Evolutionary conservation across 208 protist genomes (phyloP).

Genomic region (Vickermania ingenoplastis): DNA sequence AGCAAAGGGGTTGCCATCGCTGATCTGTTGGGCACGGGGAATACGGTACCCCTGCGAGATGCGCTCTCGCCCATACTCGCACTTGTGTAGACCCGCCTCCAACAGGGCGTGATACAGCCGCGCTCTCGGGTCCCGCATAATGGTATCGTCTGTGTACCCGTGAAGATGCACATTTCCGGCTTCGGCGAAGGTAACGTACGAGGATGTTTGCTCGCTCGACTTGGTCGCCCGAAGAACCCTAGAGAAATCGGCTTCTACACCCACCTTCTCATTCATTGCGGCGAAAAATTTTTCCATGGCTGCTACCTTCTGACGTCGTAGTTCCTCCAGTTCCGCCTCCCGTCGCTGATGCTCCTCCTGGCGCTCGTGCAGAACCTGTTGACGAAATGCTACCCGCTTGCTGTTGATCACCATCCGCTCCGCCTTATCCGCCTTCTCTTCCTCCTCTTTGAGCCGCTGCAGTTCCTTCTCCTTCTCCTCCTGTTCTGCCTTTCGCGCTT

Average conservation of each 20-base stretch:
- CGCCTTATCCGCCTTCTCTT: slow-evolving; percentile 25
- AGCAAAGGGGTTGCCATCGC: slow-evolving; percentile 63
- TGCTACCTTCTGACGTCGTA: slow-evolving; percentile 35
- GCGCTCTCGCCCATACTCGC: slow-evolving; percentile 63
- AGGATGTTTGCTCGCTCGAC: slow-evolving; percentile 38
- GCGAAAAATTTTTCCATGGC: slow-evolving; percentile 66
- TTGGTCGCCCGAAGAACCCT: slow-evolving; percentile 50
- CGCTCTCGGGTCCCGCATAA: slow-evolving; percentile 77
- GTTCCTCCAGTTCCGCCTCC: slow-evolving; percentile 30
- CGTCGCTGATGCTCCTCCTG: slow-evolving; percentile 13
- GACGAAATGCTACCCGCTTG: slow-evolving; percentile 42
- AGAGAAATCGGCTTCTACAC: slow-evolving; percentile 42
- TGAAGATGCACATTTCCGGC: slow-evolving; percentile 4
- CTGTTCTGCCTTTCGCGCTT: slow-evolving; percentile 19
- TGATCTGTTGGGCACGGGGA: slow-evolving; percentile 50
- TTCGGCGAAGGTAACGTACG: slow-evolving; percentile 34
- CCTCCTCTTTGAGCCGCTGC: slow-evolving; percentile 16
- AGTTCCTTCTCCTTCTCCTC: slow-evolving; percentile 38
- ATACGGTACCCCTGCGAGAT: slow-evolving; percentile 46
- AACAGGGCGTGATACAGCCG: slow-evolving; percentile 67
- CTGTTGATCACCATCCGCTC: slow-evolving; percentile 34
- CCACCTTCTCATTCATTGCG: slow-evolving; percentile 43
- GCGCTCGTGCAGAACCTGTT: slow-evolving; percentile 33
- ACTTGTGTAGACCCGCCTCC: slow-evolving; percentile 68
- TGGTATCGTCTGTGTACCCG: slow-evolving; percentile 64